These are phyloP conservation scores for Sugiyamaella americana DNA, from an alignment of 805 yeast species.

Conservation along the genomic window DNA sequence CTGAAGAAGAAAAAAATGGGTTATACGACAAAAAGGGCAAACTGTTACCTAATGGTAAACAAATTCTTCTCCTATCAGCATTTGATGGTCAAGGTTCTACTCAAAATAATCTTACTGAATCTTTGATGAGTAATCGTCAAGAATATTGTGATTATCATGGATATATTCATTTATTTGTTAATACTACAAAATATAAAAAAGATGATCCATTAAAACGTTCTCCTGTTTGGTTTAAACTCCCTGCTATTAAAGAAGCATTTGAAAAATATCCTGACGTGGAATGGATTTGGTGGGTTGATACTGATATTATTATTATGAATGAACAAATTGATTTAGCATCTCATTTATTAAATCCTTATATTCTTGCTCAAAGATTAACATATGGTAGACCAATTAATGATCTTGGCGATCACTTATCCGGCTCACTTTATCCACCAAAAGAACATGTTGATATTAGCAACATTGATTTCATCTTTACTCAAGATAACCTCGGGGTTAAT, in stretches of 20 bases:
- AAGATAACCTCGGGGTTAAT: constrained; percentile 27
- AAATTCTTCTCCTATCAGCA: constrained; percentile 23
- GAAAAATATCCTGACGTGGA: constrained; percentile 29
- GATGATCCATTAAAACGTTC: constrained; percentile 9
- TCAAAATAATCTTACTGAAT: constrained; percentile 14
- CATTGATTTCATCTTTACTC: constrained; percentile 25
- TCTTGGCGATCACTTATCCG: constrained; percentile 11
- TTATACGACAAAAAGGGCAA: not conserved
- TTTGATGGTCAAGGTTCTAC: constrained; percentile 24
- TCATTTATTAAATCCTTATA: constrained; percentile 26
- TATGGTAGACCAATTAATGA: constrained; percentile 21
- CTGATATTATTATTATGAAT: constrained; percentile 32
- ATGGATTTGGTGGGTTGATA: constrained; percentile 37
- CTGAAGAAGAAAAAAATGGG: not conserved
- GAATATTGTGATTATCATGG: constrained; percentile 30
- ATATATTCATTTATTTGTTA: constrained; percentile 27
- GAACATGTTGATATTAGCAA: constrained; percentile 19
- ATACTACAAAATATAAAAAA: constrained; percentile 19
- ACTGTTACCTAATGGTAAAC: not conserved
- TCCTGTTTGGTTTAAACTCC: constrained; percentile 30
- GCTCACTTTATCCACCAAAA: constrained; percentile 6
- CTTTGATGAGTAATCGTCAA: constrained; percentile 24
- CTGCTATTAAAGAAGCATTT: constrained; percentile 30
- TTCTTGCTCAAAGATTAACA: constrained; percentile 22
- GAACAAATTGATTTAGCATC: constrained; percentile 24